Evolutionary conservation across 1,139 yeast species (phyloP).

Genomic region (Blastobotrys capitulatus): DNA sequence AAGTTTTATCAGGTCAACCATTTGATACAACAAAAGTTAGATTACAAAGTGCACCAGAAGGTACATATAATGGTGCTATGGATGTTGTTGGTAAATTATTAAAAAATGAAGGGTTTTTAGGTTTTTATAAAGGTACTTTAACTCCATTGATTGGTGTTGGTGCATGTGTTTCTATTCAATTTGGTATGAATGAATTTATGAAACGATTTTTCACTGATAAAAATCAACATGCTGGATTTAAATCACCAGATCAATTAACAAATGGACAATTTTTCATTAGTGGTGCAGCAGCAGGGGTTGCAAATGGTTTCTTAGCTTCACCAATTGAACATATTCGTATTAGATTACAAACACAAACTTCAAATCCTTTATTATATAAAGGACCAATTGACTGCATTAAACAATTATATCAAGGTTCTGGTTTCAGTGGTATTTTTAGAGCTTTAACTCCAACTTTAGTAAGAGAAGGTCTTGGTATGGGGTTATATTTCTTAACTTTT

Average conservation of each 20-base stretch:
- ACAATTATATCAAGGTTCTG: constrained; percentile 47
- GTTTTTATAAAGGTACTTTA: constrained; percentile 85
- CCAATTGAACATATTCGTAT: constrained; percentile 95
- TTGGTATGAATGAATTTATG: constrained; percentile 91
- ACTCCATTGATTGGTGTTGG: constrained; percentile 90
- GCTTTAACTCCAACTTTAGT: constrained; percentile 76
- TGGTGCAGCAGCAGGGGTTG: constrained; percentile 86
- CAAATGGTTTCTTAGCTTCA: constrained; percentile 79
- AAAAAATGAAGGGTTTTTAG: constrained; percentile 68
- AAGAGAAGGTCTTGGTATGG: constrained; percentile 85
- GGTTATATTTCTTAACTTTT: constrained; percentile 81
- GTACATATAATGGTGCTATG: constrained; percentile 65
- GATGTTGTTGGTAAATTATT: constrained; percentile 70
- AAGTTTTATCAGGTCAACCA: constrained; percentile 93
- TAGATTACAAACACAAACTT: constrained; percentile 77
- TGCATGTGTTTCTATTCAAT: constrained; percentile 82
- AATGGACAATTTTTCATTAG: constrained; percentile 62
- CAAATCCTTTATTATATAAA: constrained; percentile 41
- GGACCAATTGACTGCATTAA: constrained; percentile 81
- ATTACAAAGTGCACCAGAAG: constrained; percentile 77
- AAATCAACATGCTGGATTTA: constrained; percentile 37
- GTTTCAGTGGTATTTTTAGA: constrained; percentile 52
- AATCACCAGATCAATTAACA: constrained; percentile 35
- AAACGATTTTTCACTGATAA: constrained; percentile 59
- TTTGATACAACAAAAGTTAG: constrained; percentile 93